A percentile compares a stretch with the other conserved stretches of the same genome.
Conservation (phyloP, 2,329 filamentous ascomycete genomes). For the Clonostachys sp. region DNA sequence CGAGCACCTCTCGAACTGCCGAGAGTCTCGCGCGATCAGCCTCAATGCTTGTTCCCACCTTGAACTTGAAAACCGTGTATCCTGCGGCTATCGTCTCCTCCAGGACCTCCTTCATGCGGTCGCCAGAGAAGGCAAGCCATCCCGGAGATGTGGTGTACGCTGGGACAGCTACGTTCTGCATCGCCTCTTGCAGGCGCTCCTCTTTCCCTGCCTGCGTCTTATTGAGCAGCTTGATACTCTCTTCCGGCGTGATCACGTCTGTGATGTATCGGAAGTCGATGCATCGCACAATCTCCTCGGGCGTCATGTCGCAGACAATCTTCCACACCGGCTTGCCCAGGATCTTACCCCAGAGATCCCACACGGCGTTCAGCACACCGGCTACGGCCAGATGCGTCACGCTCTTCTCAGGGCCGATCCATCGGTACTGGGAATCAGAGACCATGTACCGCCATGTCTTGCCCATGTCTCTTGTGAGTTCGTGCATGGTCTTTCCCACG, state of each 20-base stretch:
- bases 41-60: slow-evolving; percentile 72
- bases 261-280: slow-evolving; percentile 95
- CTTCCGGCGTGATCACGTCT: slow-evolving; percentile 80
- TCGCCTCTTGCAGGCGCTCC: slow-evolving; percentile 67
- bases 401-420: slow-evolving; percentile 92
- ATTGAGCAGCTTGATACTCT: slow-evolving; percentile 69
- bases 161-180: slow-evolving; percentile 71
- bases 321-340: slow-evolving; percentile 86
- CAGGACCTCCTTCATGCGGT: slow-evolving; percentile 75
- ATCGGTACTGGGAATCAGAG: slow-evolving; percentile 82
- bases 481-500: slow-evolving; percentile 68
- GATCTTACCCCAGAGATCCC: slow-evolving; percentile 92
- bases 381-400: slow-evolving; percentile 89
- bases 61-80: slow-evolving; percentile 85
- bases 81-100: slow-evolving; percentile 73
- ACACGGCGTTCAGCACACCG: slow-evolving; percentile 84
- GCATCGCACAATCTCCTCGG: slow-evolving; percentile 79
- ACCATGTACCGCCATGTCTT: slow-evolving; percentile 87
- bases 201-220: slow-evolving; percentile 64
- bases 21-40: slow-evolving; percentile 65
- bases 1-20: slow-evolving; percentile 76
- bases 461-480: slow-evolving; percentile 76
- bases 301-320: slow-evolving; percentile 84
- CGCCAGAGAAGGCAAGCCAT: slow-evolving; percentile 84
- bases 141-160: slow-evolving; percentile 88